These are phyloP conservation scores for Xylaria sp. DNA, from an alignment of 2,329 filamentous ascomycete species.

Conservation along the genomic window DNA sequence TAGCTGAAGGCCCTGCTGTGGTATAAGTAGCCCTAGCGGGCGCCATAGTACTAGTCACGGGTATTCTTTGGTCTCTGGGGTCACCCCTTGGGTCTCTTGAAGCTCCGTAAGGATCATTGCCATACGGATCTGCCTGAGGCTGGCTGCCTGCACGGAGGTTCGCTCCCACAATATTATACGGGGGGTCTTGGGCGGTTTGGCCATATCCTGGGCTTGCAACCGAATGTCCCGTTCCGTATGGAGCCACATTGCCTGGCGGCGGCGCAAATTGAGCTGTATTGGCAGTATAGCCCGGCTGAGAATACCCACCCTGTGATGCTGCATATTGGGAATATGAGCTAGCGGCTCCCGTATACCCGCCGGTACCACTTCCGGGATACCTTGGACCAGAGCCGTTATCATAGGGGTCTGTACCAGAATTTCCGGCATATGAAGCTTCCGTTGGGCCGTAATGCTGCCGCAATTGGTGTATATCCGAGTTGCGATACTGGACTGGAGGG, in stretches of 20 bases:
- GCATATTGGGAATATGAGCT: conserved; percentile 52
- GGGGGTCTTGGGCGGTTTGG: conserved; percentile 46
- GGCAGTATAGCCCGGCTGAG: conserved; percentile 46
- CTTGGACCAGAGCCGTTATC: conserved; percentile 58
- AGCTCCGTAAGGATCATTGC: conserved; percentile 46
- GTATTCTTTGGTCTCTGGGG: conserved; percentile 45
- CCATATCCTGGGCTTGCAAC: conserved; percentile 46
- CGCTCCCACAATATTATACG: conserved; percentile 48
- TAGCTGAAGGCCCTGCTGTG: conserved; percentile 46
- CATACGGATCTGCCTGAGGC: conserved; percentile 43
- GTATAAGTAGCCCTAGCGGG: conserved; percentile 48
- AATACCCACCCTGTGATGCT: conserved; percentile 47
- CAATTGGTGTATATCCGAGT: conserved; percentile 61
- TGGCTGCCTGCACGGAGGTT: conserved; percentile 41
- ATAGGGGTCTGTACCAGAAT: conserved; percentile 49
- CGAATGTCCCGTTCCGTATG: conserved; percentile 43
- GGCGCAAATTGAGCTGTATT: conserved; percentile 46
- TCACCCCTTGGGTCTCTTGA: conserved; percentile 42
- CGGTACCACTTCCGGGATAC: conserved; percentile 63
- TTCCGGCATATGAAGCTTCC: conserved; percentile 47
- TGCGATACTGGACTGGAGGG: conserved; percentile 67
- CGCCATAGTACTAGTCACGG: conserved; percentile 48
- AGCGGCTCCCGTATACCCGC: conserved; percentile 61
- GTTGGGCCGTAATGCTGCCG: conserved; percentile 63
- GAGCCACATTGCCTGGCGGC: conserved; percentile 44